Conservation (phyloP, 768 basidiomycete genomes). For the Auriculariales sp. region DNA sequence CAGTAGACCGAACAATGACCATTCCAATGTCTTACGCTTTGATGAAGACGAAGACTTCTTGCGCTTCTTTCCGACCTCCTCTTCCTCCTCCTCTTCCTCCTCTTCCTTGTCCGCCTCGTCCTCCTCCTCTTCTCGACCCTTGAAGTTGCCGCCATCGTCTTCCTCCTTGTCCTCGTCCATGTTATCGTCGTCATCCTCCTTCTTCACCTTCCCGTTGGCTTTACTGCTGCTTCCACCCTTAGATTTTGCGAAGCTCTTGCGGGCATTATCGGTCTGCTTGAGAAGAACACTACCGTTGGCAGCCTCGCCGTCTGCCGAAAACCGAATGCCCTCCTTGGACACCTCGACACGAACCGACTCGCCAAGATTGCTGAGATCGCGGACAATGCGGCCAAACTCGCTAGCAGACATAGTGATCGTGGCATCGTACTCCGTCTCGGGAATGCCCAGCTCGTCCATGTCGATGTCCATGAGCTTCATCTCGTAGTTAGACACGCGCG, state of each 20-base stretch:
- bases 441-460: constrained; percentile 84
- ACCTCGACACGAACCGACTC: constrained; percentile 95
- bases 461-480: constrained; percentile 99
- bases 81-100: constrained; percentile 37
- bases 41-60: constrained; percentile 34
- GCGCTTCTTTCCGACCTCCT: constrained; percentile 51
- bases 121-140: constrained; percentile 22
- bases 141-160: constrained; percentile 16
- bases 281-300: constrained; percentile 82
- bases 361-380: constrained; percentile 79
- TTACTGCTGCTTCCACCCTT: constrained; percentile 4
- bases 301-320: constrained; percentile 84
- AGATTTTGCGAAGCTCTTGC: constrained; percentile 19
- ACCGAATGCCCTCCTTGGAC: constrained; percentile 87
- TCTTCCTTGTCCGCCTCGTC: constrained; percentile 33
- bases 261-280: constrained; percentile 51
- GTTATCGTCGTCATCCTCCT: constrained; percentile 21
- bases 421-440: constrained; percentile 94
- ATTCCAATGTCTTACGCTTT: constrained; percentile 20
- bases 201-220: constrained; percentile 22
- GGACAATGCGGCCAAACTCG: constrained; percentile 87
- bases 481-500: constrained; percentile 93
- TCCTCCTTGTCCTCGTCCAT: constrained; percentile 15
- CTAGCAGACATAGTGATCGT: constrained; percentile 71
- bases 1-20: neutral